These are phyloP conservation scores for Choiromyces venosus DNA, from an alignment of 495 filamentous ascomycete genomes.

Conservation along the genomic window DNA sequence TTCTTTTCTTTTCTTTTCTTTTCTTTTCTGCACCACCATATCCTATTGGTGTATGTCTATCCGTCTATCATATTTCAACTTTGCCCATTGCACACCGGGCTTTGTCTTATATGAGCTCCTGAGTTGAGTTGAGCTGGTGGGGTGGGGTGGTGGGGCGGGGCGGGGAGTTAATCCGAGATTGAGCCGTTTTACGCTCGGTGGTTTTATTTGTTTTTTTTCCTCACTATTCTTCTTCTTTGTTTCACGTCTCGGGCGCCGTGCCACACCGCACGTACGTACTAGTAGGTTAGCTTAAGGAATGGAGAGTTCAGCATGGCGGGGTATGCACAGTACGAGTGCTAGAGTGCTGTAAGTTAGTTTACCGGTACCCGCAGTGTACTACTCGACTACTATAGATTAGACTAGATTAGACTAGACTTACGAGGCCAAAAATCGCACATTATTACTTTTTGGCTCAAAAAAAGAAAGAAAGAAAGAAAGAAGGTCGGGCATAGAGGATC, in stretches of 20 bases:
- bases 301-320: neutral
- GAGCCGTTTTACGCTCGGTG: neutral
- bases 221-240: neutral
- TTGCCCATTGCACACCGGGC: neutral
- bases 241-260: neutral
- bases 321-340: neutral
- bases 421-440: neutral
- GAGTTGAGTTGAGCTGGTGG: neutral
- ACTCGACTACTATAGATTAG: too few relatives aligned
- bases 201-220: neutral
- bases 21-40: neutral
- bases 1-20: too few relatives aligned
- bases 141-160: too few relatives aligned
- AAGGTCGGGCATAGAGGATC: too few relatives aligned
- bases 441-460: neutral
- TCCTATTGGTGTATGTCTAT: neutral
- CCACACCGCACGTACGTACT: too few relatives aligned
- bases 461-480: too few relatives aligned
- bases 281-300: too few relatives aligned
- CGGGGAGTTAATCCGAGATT: too few relatives aligned
- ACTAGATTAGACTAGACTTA: too few relatives aligned
- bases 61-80: too few relatives aligned
- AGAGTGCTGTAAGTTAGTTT: too few relatives aligned
- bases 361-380: too few relatives aligned
- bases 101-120: neutral